Evolutionary conservation across 2,329 filamentous ascomycete species (phyloP).

Genomic region (Thermoascus crustaceus): DNA sequence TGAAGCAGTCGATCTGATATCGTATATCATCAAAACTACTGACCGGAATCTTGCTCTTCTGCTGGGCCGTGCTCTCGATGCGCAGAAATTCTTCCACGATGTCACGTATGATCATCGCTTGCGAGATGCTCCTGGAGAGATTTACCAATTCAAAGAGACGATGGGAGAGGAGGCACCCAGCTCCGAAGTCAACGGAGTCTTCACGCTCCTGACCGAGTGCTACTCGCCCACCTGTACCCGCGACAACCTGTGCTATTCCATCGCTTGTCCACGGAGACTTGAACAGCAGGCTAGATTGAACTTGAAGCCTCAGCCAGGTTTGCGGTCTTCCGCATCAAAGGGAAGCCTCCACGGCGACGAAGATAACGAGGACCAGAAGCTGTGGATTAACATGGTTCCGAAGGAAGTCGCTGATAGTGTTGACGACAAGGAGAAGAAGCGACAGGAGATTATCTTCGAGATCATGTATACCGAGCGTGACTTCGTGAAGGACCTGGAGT

Average conservation of each 20-base stretch:
- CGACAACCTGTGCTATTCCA: conserved; percentile 94
- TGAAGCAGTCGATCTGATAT: conserved; percentile 90
- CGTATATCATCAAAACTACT: conserved; percentile 93
- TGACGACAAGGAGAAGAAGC: conserved; percentile 86
- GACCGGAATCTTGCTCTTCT: conserved; percentile 90
- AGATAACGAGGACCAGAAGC: conserved; percentile 88
- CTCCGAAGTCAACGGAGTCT: conserved; percentile 86
- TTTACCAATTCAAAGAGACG: conserved; percentile 94
- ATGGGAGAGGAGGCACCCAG: conserved; percentile 63
- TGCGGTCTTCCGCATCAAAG: conserved; percentile 63
- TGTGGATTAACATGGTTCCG: conserved; percentile 98
- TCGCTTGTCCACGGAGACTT: conserved; percentile 84
- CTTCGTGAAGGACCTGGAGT: conserved; percentile 98
- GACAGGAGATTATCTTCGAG: conserved; percentile 96
- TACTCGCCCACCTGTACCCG: conserved; percentile 96
- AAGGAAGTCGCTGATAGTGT: conserved; percentile 90
- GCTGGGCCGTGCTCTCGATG: conserved; percentile 83
- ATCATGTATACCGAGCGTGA: conserved; percentile 98
- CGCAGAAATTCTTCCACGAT: conserved; percentile 98
- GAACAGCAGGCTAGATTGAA: conserved; percentile 94
- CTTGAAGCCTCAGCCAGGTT: conserved; percentile 80
- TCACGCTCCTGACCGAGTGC: conserved; percentile 91
- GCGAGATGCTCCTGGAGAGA: conserved; percentile 85
- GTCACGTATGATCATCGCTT: conserved; percentile 95
- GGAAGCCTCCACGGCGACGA: conserved; percentile 76